Evolutionary conservation across 148 eudicot species (phyloP), one percentile per base, ranked within the genome.

Genomic region (Fagopyrum homotropicum): DNA sequence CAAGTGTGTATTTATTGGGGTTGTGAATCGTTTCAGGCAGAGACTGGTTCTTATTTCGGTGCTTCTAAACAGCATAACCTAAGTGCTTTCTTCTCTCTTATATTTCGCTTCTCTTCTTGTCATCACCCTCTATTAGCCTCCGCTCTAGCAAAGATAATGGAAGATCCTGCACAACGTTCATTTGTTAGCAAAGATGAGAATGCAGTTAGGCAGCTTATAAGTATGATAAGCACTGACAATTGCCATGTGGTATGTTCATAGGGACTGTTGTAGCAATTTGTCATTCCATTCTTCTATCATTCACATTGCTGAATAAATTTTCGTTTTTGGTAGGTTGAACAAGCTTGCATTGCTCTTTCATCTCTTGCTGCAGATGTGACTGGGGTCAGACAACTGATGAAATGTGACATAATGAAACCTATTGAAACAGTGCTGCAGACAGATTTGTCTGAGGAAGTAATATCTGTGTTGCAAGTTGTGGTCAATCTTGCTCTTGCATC

Each of bases 101-200:
- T 96, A 83, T 96, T 96, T 56, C 98, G 99, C 14, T 96, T 96
- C 82, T 96, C 99, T 84, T 96, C 99, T 76, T 96, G 99, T 80
- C 99, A 91, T 75, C 99, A 96, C 80, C 99, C 99, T 66, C 80
- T 96, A 77, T 80, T 96, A 74, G 99, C 99, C 73, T 96, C 98
- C 76, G 91, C 99, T 14, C 82, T 96, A 72, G 99, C 95, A 50
- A 96, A 92, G 84, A 96, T 96, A 78, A 92, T 96, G 84, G 91
- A 92, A 83, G 99, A 96, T 79, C 86, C 84, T 76, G 95, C 82
- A 75, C 88, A 92, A 78, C 88, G 90, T 73, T 86, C 80, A 54
- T 86, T 92, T 78, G 91, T 96, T 61, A 92, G 98, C 57, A 96
- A 96, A 87, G 99, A 96, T 84, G 99, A 92, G 83, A 96, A 92